Evolutionary conservation across 345 rosid genomes (phyloP).

Genomic region (Luvunga scandens): DNA sequence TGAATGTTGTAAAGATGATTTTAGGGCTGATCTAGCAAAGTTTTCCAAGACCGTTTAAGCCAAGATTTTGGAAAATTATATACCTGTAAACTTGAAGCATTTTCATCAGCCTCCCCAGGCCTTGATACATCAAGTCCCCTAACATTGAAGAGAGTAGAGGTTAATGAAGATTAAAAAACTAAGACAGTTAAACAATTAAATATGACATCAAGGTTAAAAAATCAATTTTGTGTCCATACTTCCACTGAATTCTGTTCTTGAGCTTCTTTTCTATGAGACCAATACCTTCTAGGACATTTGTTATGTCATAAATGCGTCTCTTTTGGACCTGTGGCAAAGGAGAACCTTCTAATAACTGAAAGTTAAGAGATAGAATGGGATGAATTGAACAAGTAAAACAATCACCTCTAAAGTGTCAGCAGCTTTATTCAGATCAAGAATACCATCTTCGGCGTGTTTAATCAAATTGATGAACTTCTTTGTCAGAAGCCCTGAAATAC

Average conservation of each 20-base stretch:
- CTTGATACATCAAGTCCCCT: conserved; percentile 93
- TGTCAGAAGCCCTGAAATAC: conserved; percentile 82
- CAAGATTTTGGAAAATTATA: conserved; percentile 10
- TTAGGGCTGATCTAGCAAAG: not conserved
- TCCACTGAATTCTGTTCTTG: conserved; percentile 97
- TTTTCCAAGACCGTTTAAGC: not conserved
- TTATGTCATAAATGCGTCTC: conserved; percentile 95
- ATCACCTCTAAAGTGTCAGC: conserved; percentile 90
- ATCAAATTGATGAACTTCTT: conserved; percentile 95
- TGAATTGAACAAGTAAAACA: conserved; percentile 11
- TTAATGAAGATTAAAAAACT: not conserved
- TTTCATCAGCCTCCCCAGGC: conserved; percentile 77
- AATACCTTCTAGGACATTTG: conserved; percentile 98
- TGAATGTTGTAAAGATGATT: not conserved
- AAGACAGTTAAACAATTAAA: not conserved
- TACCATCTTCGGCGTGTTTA: conserved; percentile 94
- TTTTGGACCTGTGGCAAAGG: conserved; percentile 76
- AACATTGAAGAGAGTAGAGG: conserved; percentile 18
- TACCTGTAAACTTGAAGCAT: conserved; percentile 83
- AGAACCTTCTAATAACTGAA: conserved; percentile 21
- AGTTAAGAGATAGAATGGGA: not conserved
- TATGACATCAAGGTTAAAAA: conserved; percentile 11
- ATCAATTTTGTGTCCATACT: conserved; percentile 47
- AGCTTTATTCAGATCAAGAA: conserved; percentile 93
- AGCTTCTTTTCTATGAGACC: conserved; percentile 96